A percentile compares a stretch with the other conserved stretches of the same genome.
Evolutionary conservation across 257 asterid species (phyloP).

Genomic region (Capsicum rhomboideum): DNA sequence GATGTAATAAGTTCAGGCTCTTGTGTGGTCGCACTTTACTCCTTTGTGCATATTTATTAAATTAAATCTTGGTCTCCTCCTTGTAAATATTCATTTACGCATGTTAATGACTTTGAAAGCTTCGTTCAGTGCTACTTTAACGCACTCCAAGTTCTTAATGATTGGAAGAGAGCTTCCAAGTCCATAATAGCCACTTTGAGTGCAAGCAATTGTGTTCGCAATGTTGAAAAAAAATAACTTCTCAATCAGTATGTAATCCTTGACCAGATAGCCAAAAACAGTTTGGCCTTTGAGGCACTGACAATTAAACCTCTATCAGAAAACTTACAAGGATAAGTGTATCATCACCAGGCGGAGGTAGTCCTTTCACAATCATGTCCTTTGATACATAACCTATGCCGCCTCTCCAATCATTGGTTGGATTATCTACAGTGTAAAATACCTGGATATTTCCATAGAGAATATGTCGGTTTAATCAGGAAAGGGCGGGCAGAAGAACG

Average conservation of each 20-base stretch:
- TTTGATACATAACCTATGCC: slow-evolving; percentile 77
- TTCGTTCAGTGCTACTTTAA: neutral
- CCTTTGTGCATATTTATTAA: neutral
- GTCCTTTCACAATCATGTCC: slow-evolving; percentile 81
- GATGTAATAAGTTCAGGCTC: neutral
- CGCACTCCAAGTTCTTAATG: neutral
- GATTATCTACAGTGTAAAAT: slow-evolving; percentile 86
- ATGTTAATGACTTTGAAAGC: neutral
- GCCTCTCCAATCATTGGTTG: slow-evolving; percentile 81
- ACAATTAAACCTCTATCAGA: slow-evolving; percentile 11
- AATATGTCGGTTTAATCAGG: neutral
- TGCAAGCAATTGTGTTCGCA: neutral
- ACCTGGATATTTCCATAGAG: slow-evolving; percentile 30
- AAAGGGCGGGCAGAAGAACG: neutral
- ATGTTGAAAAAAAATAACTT: neutral
- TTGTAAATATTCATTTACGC: neutral
- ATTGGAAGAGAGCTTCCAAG: neutral
- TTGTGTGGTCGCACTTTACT: neutral
- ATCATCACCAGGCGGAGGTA: slow-evolving; percentile 81
- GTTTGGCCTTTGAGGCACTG: neutral
- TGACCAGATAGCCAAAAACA: neutral
- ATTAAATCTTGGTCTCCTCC: neutral
- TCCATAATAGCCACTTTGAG: neutral
- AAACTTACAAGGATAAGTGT: slow-evolving; percentile 75
- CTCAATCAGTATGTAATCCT: neutral